These are phyloP conservation scores for Aspergillus texensis DNA, from an alignment of 2,329 filamentous ascomycete species.

Conservation along the genomic window DNA sequence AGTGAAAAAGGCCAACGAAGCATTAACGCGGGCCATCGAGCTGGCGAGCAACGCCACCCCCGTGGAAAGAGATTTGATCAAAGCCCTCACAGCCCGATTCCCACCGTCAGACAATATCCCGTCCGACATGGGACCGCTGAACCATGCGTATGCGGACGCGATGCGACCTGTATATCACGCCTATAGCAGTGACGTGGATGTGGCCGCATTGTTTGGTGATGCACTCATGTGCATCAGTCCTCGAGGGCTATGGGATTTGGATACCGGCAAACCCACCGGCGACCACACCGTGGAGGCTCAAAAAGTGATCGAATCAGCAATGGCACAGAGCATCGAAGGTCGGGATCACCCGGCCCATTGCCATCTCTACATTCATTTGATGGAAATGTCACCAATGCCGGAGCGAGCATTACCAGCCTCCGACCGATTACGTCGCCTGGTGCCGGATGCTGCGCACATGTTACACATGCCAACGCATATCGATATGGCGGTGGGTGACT, in stretches of 20 bases:
- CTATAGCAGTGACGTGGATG: constrained; percentile 60
- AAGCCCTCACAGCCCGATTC: constrained; percentile 49
- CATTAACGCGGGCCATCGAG: constrained; percentile 46
- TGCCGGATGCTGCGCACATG: constrained; percentile 70
- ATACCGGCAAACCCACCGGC: constrained; percentile 55
- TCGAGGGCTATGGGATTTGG: constrained; percentile 63
- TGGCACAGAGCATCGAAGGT: constrained; percentile 52
- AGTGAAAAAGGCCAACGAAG: constrained; percentile 49
- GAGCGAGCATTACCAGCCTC: constrained; percentile 64
- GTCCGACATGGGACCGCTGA: constrained; percentile 55
- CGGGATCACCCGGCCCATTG: constrained; percentile 66
- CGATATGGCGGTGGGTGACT: constrained; percentile 72
- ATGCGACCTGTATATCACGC: constrained; percentile 57
- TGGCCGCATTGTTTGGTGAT: constrained; percentile 64
- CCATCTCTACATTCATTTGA: constrained; percentile 74
- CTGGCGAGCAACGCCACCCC: constrained; percentile 41
- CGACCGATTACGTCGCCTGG: constrained; percentile 63
- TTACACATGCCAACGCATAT: constrained; percentile 78
- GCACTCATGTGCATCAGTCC: constrained; percentile 67
- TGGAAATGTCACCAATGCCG: constrained; percentile 71
- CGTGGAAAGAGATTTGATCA: constrained; percentile 64
- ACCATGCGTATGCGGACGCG: constrained; percentile 60
- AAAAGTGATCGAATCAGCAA: constrained; percentile 60
- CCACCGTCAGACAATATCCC: constrained; percentile 47
- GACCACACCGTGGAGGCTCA: constrained; percentile 48